Conservation (phyloP, 768 basidiomycete genomes). For the Auricularia auricula-judae region DNA sequence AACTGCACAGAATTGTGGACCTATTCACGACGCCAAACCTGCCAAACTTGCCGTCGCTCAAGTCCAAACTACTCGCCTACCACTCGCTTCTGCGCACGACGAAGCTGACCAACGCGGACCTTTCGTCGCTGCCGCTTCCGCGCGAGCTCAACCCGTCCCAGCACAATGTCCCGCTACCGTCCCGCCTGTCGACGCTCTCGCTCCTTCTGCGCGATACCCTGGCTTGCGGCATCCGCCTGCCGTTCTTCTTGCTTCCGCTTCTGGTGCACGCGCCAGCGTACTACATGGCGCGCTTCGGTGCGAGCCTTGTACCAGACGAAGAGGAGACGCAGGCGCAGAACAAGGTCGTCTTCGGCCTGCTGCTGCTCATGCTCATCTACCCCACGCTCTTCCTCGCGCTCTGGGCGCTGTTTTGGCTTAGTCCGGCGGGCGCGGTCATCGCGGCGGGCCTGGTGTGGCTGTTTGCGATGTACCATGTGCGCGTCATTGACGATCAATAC, state of each 20-base stretch:
- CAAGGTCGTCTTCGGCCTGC: constrained; percentile 77
- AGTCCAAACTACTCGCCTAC: constrained; percentile 70
- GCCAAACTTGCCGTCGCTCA: constrained; percentile 48
- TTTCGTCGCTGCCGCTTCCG: constrained; percentile 78
- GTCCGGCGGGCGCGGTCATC: constrained; percentile 58
- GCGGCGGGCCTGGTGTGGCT: constrained; percentile 61
- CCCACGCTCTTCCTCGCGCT: constrained; percentile 73
- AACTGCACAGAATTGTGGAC: constrained; percentile 47
- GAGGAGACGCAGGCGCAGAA: constrained; percentile 96
- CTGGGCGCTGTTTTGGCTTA: constrained; percentile 77
- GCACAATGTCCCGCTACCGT: constrained; percentile 61
- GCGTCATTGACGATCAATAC: constrained; percentile 69
- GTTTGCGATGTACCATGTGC: constrained; percentile 77
- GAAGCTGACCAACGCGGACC: constrained; percentile 72
- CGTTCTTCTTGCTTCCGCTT: constrained; percentile 83
- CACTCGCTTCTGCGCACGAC: constrained; percentile 77
- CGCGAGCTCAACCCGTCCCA: constrained; percentile 68
- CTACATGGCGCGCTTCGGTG: constrained; percentile 65
- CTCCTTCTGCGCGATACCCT: constrained; percentile 73
- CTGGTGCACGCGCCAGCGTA: constrained; percentile 80
- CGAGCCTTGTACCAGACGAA: constrained; percentile 66
- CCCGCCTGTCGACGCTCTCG: constrained; percentile 68
- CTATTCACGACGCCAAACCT: constrained; percentile 65
- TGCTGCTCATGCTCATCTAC: constrained; percentile 69
- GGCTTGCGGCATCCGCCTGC: constrained; percentile 57